Conservation (phyloP, 2,329 filamentous ascomycete genomes). For the Dactylellina parvicollis region DNA sequence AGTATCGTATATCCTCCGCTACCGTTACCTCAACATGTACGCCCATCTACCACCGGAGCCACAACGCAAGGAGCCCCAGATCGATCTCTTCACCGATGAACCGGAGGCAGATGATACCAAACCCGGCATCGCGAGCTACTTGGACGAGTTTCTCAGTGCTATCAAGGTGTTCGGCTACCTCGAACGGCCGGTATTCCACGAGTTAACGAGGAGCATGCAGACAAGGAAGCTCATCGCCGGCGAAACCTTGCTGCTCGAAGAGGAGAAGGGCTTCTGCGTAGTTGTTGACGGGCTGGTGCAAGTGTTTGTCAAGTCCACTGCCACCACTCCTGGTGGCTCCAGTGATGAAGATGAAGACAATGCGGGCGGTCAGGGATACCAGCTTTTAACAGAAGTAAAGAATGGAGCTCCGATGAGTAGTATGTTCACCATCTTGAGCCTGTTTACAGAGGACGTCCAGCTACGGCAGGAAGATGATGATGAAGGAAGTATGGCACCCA, state of each 20-base stretch:
- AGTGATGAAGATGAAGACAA: constrained; percentile 66
- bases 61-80: constrained; percentile 91
- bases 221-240: constrained; percentile 95
- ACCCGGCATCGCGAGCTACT: constrained; percentile 89
- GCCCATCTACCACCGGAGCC: constrained; percentile 91
- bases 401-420: constrained; percentile 99
- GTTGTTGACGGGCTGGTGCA: constrained; percentile 96
- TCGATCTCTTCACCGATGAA: constrained; percentile 93
- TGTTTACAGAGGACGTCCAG: constrained; percentile 95
- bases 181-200: constrained; percentile 95
- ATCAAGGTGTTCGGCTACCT: constrained; percentile 99
- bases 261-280: constrained; percentile 97
- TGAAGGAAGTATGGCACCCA: constrained; percentile 54
- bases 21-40: constrained; percentile 97
- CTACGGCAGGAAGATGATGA: constrained; percentile 77
- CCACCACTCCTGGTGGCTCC: constrained; percentile 65
- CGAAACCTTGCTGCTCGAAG: constrained; percentile 92
- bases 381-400: constrained; percentile 94
- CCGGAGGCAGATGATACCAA: constrained; percentile 85
- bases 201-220: constrained; percentile 97
- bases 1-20: constrained; percentile 90
- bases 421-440: constrained; percentile 92
- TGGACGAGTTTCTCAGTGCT: constrained; percentile 96
- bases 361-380: constrained; percentile 80
- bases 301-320: constrained; percentile 94